phyloP scores from a whole-genome alignment of 2,329 filamentous ascomycete genomes.

The Pseudogymnoascus pannorum region DNA sequence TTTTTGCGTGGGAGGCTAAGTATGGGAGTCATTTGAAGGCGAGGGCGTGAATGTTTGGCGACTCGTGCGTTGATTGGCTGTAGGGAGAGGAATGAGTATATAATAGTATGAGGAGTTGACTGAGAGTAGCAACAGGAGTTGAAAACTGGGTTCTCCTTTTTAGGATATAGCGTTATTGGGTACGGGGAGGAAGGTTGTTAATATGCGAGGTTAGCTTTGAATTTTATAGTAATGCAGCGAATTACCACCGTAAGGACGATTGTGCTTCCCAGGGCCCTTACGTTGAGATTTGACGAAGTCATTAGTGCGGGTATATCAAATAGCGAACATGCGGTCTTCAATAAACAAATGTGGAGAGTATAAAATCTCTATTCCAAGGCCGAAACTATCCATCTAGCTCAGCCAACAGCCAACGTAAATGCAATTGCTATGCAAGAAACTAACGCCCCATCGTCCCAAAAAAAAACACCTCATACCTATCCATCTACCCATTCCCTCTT shows the following conservation, averaged over 20 bases:
- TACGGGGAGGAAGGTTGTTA: background rate
- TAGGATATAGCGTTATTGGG: background rate
- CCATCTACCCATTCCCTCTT: background rate
- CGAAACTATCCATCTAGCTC: background rate
- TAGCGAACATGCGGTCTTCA: background rate
- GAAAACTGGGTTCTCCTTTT: background rate
- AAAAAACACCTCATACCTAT: background rate
- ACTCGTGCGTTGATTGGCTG: too few relatives aligned
- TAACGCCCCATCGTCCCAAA: background rate
- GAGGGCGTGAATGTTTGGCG: too few relatives aligned
- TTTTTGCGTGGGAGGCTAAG: conserved; percentile 98
- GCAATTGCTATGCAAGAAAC: background rate
- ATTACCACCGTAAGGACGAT: background rate
- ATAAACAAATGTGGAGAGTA: background rate
- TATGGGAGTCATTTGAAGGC: conserved; percentile 57
- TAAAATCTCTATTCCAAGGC: background rate
- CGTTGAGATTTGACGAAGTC: too few relatives aligned
- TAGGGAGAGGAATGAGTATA: too few relatives aligned
- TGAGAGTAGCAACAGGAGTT: background rate
- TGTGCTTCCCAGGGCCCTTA: too few relatives aligned
- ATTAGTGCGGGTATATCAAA: background rate
- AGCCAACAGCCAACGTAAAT: background rate
- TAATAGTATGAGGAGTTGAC: background rate
- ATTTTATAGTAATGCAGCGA: background rate
- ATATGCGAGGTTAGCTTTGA: background rate